Base-by-base conservation (phyloP, 345 rosid species). In the Aquilaria sinensis region DNA sequence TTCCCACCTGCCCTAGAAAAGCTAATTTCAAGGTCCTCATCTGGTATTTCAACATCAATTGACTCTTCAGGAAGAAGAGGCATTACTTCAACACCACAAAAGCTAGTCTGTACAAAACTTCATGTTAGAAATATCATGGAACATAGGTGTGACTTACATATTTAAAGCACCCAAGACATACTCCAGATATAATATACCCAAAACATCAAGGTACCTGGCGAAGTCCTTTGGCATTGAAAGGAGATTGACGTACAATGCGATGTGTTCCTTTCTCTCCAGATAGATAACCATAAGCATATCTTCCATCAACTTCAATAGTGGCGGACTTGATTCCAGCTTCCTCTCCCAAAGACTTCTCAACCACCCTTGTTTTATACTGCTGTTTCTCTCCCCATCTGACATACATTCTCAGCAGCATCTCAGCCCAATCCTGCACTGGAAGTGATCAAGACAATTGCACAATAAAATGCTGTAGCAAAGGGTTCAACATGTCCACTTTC, bases 381-480 rank as follows among this genome's bases (percentile, higher is more conserved):
- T 88, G 98, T 72, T 90, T 93, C 85, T 93, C 98, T 68, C 92
- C 97, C 98, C 98, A 93, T 70, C 98, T 93, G 74, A 78, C 56
- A 62, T 90, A 93, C 98, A 93, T 93, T 77, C 97, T 81, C 57
- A 88, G 94, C 75, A 93, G 85, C 94, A 93, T 93, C 68, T 90
- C 98, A 45, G 98, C 96, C 97, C 98, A 93, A 76, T 93, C 97
- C 96, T 93, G 96, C 85, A 76, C 92, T 93, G 94, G 71, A 77
- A 64, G 60, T 60, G 53, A 77, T 78, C 76, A 73, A 74, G 41
- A 55, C 12, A 73, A 63, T 68, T 60, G 64, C 71, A 63, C 60
- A 59, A 13, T 57, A 65, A 77, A 70, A 37, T 37, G 43, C 43
- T 37, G 43, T 37, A 58, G 31, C 41, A 29, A 31, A 51, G 66